phyloP scores from a whole-genome alignment of 768 basidiomycete species.

The Calocybe gangraenosa region DNA sequence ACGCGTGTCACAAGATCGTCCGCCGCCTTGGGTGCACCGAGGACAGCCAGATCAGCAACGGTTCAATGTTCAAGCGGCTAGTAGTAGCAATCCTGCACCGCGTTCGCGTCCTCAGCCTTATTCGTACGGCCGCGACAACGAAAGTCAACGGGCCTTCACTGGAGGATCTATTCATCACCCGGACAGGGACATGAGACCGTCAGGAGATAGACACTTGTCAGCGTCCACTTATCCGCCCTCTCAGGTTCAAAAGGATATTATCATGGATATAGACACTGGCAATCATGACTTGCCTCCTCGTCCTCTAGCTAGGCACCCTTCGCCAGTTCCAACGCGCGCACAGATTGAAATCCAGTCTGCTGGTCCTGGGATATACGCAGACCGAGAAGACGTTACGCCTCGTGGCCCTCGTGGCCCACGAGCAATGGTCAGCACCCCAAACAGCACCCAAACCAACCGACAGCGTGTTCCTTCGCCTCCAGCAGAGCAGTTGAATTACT shows the following conservation, averaged over 20 bases:
- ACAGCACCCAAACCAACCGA: conserved; percentile 2
- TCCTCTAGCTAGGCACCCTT: conserved; percentile 16
- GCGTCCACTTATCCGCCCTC: conserved; percentile 5
- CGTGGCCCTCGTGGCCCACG: conserved; percentile 22
- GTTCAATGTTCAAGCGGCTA: conserved; percentile 6
- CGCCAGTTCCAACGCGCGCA: conserved; percentile 8
- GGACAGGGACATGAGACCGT: conserved; percentile 3
- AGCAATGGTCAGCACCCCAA: conserved; percentile 22
- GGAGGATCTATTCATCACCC: neutral
- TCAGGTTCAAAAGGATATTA: conserved; percentile 16
- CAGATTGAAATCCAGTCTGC: conserved; percentile 8
- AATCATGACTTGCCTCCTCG: conserved; percentile 14
- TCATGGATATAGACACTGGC: conserved; percentile 25
- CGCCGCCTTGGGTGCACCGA: neutral
- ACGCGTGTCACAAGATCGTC: conserved; percentile 6
- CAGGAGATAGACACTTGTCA: conserved; percentile 7
- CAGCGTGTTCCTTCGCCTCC: neutral
- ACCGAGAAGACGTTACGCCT: conserved; percentile 18
- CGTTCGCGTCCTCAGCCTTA: neutral
- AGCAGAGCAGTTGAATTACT: conserved; percentile 11
- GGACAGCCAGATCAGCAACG: conserved; percentile 1
- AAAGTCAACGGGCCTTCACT: neutral
- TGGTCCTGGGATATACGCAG: conserved; percentile 26
- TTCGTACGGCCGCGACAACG: conserved; percentile 1
- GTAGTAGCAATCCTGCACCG: neutral